Percentiles rank a stretch among this genome's conserved stretches.
These are phyloP conservation scores for Perkinsus olseni DNA, from an alignment of 169 alveolate species.

Conservation along the genomic window DNA sequence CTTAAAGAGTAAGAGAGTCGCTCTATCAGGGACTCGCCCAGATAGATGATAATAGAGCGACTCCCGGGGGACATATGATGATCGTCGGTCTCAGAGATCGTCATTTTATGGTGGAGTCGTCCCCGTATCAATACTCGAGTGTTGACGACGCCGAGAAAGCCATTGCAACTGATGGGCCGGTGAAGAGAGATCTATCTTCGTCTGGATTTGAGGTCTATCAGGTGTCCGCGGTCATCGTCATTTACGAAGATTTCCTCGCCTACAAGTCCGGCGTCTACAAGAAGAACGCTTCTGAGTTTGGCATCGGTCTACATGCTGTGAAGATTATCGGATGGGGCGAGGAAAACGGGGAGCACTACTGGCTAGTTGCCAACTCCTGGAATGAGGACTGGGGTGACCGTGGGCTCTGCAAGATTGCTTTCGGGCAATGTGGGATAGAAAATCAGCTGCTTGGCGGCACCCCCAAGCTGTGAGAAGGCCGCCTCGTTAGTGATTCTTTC, in stretches of 20 bases:
- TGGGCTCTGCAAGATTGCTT: constrained; percentile 21
- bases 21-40: too few relatives aligned
- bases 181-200: background rate
- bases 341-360: constrained; percentile 33
- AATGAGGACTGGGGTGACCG: constrained; percentile 33
- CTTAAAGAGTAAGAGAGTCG: background rate
- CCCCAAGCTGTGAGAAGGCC: too few relatives aligned
- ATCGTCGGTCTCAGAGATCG: background rate
- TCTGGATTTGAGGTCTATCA: background rate
- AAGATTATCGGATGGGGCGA: constrained; percentile 71
- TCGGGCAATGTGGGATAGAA: background rate
- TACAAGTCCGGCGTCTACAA: constrained; percentile 70
- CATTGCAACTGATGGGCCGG: background rate
- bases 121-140: constrained; percentile 8
- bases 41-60: too few relatives aligned
- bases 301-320: constrained; percentile 65
- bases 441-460: too few relatives aligned
- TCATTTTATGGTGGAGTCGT: background rate
- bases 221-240: constrained; percentile 55
- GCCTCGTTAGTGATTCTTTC: too few relatives aligned
- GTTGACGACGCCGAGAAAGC: constrained; percentile 18
- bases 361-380: constrained; percentile 40
- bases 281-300: constrained; percentile 47
- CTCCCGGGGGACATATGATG: too few relatives aligned
- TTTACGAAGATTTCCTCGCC: constrained; percentile 59